Base-by-base conservation (phyloP, 2,329 filamentous ascomycete genomes). In the Cladorrhinum sp. region DNA sequence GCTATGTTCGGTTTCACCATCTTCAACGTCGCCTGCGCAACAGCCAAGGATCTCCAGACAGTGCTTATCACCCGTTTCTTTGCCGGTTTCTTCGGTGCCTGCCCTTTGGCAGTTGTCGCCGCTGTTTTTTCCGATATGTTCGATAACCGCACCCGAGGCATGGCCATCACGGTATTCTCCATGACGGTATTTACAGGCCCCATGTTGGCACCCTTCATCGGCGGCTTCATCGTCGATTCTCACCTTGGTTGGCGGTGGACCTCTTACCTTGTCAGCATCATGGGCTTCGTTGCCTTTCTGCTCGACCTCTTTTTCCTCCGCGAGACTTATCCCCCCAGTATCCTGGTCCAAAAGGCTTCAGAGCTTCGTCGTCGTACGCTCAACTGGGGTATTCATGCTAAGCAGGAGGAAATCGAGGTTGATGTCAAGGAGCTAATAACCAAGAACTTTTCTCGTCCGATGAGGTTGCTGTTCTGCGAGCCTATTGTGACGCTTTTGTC, bases 91-190 rank as follows among this genome's bases (percentile, higher is more conserved):
- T 89, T 89, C 64, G 89, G 88, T 26, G 87, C 87, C 56, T 87
- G 84, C 62, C 85, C 87, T 2, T 75, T 91, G 48, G 82, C 90
- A 66, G 80, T 90, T 70, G 87, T 88, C 57, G 87, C 85, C 2
- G 88, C 87, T 61, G 85, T 90, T 57, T 90, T 90, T 73, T 86
- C 85, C 21, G 88, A 91, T 73, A 86, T 90, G 83, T 87, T 88
- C 68, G 82, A 86, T 73, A 86, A 88, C 73, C 77, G 79, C 64
- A 83, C 81, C 50, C 80, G 86, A 65, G 83, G 87, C 60, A 73
- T 82, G 46, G 82, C 83, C 63, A 81, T 85, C 52, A 83, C 83
- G 2, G 70, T 85, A 46, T 86, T 86, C 71, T 79, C 82, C 49
- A 82, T 86, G 77, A 79, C 80, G 14, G 84, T 90, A 39, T 91